Conservation (phyloP, 164 flowering plant genomes). For the Vitis rupestris region DNA sequence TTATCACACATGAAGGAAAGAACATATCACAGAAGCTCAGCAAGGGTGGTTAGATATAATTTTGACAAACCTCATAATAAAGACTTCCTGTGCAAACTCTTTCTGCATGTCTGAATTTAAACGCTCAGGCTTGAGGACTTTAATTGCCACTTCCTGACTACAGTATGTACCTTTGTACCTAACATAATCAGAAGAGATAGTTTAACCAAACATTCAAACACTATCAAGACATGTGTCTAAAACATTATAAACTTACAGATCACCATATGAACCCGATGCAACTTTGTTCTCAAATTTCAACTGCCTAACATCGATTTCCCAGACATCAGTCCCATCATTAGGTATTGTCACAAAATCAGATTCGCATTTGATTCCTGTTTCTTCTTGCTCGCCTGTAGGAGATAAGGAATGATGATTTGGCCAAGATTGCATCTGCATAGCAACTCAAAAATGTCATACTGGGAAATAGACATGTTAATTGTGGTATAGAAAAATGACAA, state of each 20-base stretch:
- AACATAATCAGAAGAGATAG: slow-evolving; percentile 12
- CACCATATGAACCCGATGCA: slow-evolving; percentile 56
- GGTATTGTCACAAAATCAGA: slow-evolving; percentile 38
- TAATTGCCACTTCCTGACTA: slow-evolving; percentile 96
- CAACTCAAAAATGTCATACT: background rate
- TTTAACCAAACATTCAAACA: background rate
- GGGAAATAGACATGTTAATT: background rate
- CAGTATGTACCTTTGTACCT: slow-evolving; percentile 83
- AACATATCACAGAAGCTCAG: too few relatives aligned
- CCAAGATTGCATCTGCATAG: slow-evolving; percentile 29
- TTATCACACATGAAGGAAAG: too few relatives aligned
- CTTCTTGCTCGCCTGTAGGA: slow-evolving; percentile 19
- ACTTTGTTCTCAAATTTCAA: slow-evolving; percentile 42
- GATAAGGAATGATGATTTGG: slow-evolving; percentile 20
- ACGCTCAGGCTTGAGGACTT: slow-evolving; percentile 77
- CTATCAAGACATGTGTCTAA: background rate
- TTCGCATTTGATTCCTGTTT: slow-evolving; percentile 11
- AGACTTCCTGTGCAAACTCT: slow-evolving; percentile 94
- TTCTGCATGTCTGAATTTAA: slow-evolving; percentile 63
- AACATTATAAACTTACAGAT: slow-evolving; percentile 57
- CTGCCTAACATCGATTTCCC: slow-evolving; percentile 44
- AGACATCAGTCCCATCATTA: slow-evolving; percentile 49
- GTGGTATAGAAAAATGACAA: background rate
- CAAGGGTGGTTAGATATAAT: background rate
- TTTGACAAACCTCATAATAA: slow-evolving; percentile 75